phyloP scores from a whole-genome alignment of 805 yeast species.

The Tetrapisispora arboricola region DNA sequence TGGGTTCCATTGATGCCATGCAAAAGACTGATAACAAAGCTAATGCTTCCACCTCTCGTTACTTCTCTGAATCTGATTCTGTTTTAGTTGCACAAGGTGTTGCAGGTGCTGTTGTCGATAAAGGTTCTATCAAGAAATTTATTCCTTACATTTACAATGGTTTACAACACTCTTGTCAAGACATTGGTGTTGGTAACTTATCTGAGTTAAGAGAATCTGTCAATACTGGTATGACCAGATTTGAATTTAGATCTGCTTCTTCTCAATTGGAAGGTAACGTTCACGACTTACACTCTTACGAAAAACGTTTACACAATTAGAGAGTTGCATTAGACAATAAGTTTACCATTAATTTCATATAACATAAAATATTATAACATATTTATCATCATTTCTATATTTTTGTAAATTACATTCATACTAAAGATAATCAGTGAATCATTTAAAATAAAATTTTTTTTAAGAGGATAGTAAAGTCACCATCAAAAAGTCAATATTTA shows the following conservation, averaged over 20 bases:
- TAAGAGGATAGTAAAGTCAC: no score
- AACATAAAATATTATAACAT: neutral
- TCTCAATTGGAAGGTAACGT: constrained; percentile 99
- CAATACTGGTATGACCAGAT: constrained; percentile 64
- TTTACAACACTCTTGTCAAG: constrained; percentile 97
- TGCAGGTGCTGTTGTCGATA: constrained; percentile 91
- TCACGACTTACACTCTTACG: constrained; percentile 90
- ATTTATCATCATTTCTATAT: no score
- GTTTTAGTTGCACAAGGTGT: constrained; percentile 99
- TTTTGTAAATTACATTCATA: no score
- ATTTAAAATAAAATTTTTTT: no score
- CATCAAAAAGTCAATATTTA: no score
- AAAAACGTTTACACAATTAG: constrained; percentile 90
- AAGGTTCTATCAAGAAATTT: constrained; percentile 89
- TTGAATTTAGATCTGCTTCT: constrained; percentile 96
- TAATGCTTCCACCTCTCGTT: constrained; percentile 96
- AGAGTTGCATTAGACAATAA: neutral
- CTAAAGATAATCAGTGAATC: no score
- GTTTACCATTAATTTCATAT: neutral
- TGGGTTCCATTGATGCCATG: constrained; percentile 99
- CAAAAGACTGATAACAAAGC: constrained; percentile 78
- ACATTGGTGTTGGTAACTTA: constrained; percentile 76
- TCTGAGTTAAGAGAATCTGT: constrained; percentile 54
- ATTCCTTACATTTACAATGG: constrained; percentile 91
- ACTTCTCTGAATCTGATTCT: constrained; percentile 90